A percentile compares a stretch with the other conserved stretches of the same genome.
Evolutionary conservation across 2,329 filamentous ascomycete genomes (phyloP).

Genomic region (Phaeophleospora eucalypticola): DNA sequence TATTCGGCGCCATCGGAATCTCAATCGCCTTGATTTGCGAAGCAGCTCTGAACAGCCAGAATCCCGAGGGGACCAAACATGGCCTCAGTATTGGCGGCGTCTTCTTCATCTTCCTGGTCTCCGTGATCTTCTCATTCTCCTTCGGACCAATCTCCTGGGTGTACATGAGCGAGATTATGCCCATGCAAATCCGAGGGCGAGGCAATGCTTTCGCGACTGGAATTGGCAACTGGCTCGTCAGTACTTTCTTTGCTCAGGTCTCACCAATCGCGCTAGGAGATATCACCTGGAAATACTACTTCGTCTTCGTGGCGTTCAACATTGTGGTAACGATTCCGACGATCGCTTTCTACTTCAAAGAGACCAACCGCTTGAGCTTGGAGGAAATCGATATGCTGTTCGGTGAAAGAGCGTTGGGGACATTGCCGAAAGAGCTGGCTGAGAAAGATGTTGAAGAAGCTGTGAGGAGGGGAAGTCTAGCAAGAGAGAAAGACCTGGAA

Average conservation of each 20-base stretch:
- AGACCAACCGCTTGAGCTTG: conserved; percentile 51
- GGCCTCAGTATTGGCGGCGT: conserved; percentile 57
- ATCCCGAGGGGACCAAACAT: conserved; percentile 39
- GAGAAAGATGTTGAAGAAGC: conserved; percentile 32
- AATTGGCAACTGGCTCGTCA: conserved; percentile 57
- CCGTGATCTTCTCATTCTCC: conserved; percentile 56
- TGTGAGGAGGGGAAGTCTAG: conserved; percentile 18
- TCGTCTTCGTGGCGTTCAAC: conserved; percentile 46
- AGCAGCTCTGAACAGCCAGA: conserved; percentile 53
- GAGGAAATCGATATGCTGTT: conserved; percentile 59
- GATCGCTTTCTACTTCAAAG: conserved; percentile 51
- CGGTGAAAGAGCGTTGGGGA: conserved; percentile 49
- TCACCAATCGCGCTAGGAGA: conserved; percentile 38
- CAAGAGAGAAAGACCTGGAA: conserved; percentile 12
- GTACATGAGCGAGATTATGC: conserved; percentile 64
- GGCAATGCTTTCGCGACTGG: conserved; percentile 57
- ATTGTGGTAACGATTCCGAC: conserved; percentile 41
- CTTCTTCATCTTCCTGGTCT: conserved; percentile 62
- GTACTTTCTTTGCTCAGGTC: conserved; percentile 57
- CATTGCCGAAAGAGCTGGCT: conserved; percentile 43
- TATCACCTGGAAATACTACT: conserved; percentile 27
- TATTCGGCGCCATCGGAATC: conserved; percentile 53
- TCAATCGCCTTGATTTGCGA: conserved; percentile 58
- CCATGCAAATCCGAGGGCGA: conserved; percentile 60
- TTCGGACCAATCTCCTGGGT: conserved; percentile 61